A percentile compares a stretch with the other conserved stretches of the same genome.
Evolutionary conservation across 148 eudicot species (phyloP).

Genomic region (Dysphania ambrosioides): DNA sequence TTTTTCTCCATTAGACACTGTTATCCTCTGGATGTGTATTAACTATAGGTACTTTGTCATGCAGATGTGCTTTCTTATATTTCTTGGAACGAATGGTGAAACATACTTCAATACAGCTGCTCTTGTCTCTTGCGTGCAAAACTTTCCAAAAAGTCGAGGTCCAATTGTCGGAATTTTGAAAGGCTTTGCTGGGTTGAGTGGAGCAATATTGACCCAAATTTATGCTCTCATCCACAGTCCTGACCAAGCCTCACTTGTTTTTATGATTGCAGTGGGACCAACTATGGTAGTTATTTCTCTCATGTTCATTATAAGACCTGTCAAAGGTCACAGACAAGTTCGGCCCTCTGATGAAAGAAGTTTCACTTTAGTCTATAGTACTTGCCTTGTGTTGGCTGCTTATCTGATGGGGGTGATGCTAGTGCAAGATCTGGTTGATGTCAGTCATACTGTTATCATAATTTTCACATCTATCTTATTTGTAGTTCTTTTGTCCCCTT

Average conservation of each 20-base stretch:
- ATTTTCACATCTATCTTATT: constrained; percentile 63
- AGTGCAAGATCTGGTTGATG: constrained; percentile 62
- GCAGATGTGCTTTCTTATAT: constrained; percentile 90
- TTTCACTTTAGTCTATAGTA: constrained; percentile 62
- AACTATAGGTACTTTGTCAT: constrained; percentile 5
- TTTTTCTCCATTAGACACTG: neutral
- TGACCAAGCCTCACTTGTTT: constrained; percentile 82
- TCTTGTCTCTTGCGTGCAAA: constrained; percentile 90
- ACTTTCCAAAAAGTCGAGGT: constrained; percentile 86
- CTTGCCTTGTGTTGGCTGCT: constrained; percentile 82
- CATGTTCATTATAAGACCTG: constrained; percentile 83
- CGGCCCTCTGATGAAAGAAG: constrained; percentile 57
- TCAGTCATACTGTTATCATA: constrained; percentile 47
- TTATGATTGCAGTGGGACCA: constrained; percentile 96
- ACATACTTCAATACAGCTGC: constrained; percentile 89
- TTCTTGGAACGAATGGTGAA: constrained; percentile 85
- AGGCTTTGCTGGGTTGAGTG: constrained; percentile 91
- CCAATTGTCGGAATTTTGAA: constrained; percentile 91
- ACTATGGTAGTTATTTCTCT: constrained; percentile 70
- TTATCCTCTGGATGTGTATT: neutral
- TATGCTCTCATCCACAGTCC: constrained; percentile 59
- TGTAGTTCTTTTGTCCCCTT: constrained; percentile 52
- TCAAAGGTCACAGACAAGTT: constrained; percentile 80
- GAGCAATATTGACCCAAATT: constrained; percentile 80
- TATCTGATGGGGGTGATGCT: constrained; percentile 94